These are phyloP conservation scores for Pythium scleroteichum DNA, from an alignment of 352 stramenopile species.

Conservation along the genomic window DNA sequence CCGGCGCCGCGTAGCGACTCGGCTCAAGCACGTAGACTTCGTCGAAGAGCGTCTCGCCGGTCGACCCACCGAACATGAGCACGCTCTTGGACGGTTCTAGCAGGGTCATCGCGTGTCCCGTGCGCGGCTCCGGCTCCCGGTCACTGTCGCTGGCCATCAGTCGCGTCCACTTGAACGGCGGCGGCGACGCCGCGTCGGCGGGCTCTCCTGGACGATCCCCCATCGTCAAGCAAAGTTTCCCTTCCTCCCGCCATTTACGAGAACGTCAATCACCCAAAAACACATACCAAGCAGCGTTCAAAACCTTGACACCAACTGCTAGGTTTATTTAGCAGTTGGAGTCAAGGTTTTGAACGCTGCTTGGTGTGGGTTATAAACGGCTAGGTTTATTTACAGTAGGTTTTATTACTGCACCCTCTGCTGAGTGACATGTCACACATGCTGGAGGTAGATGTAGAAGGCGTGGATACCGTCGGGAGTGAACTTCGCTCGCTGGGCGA, in stretches of 20 bases:
- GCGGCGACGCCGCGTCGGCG: neutral
- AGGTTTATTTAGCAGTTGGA: conserved; percentile 18
- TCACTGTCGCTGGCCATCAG: conserved; percentile 9
- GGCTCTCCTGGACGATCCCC: conserved; percentile 5
- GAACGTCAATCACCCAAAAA: conserved; percentile 15
- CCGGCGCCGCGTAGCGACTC: conserved; percentile 23
- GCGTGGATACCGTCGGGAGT: conserved; percentile 82
- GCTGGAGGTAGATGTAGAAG: conserved; percentile 68
- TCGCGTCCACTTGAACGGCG: conserved; percentile 31
- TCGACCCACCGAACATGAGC: conserved; percentile 63
- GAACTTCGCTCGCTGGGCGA: conserved; percentile 58
- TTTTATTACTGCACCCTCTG: neutral
- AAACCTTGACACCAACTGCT: conserved; percentile 19
- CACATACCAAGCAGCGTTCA: conserved; percentile 2
- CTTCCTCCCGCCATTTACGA: conserved; percentile 10
- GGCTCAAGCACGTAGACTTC: conserved; percentile 65
- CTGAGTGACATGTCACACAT: conserved; percentile 1
- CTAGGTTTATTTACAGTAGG: conserved; percentile 10
- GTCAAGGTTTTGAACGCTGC: no score
- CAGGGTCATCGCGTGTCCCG: conserved; percentile 61
- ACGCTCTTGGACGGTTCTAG: conserved; percentile 46
- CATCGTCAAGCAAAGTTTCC: conserved; percentile 6
- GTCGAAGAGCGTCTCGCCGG: conserved; percentile 58
- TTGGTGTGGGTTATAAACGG: no score
- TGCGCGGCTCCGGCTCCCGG: conserved; percentile 36